Evolutionary conservation across 1,284 basidiomycete species (phyloP), one percentile per base, ranked within the genome.

Genomic region (Melampsora americana): DNA sequence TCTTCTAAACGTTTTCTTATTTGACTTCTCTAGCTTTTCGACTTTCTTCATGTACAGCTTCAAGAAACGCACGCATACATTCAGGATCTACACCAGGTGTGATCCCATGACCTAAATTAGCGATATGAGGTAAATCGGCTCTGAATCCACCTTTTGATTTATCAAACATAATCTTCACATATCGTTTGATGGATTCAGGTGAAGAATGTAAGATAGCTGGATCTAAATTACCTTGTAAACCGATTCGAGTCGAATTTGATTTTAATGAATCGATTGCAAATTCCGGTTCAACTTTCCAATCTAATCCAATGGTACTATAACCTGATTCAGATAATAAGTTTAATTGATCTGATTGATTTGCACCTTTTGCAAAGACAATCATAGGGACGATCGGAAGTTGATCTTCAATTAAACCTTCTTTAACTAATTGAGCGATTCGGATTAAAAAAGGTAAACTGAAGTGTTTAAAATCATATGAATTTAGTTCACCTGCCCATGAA

Each of bases 101-200:
- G 80, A 99, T 96, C 4, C 95, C 95, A 83, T 99, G 96, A 1
- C 96, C 96, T 44, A 99, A 85, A 84, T 99, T 99, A 32, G 92
- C 92, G 81, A 99, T 97, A 50, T 75, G 72, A 46, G 65, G 65
- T 20, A 75, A 62, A 42, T 68, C 20, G 28, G 7, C 23, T 28
- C 32, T 48, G 48, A 75, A 75, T n/a, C 72, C 86, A 14, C 83
- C 82, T 60, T 87, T 87, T 85, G 98, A 98, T 28, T 87, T 87
- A 78, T 88, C 86, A 78, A 89, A 89, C 87, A 95, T 91, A 79
- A 90, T 86, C 85, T 92, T 89, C 53, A 97, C 93, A 80, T 92
- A 90, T 67, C 84, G 83, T 84, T 95, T 92, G 80, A 99, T 97
- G 9, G 93, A 93, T 26, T 90, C 90, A 78, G 85, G 86, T 1